Evolutionary conservation across 2,329 filamentous ascomycete genomes (phyloP).

Genomic region (Penicillium janthinellum): DNA sequence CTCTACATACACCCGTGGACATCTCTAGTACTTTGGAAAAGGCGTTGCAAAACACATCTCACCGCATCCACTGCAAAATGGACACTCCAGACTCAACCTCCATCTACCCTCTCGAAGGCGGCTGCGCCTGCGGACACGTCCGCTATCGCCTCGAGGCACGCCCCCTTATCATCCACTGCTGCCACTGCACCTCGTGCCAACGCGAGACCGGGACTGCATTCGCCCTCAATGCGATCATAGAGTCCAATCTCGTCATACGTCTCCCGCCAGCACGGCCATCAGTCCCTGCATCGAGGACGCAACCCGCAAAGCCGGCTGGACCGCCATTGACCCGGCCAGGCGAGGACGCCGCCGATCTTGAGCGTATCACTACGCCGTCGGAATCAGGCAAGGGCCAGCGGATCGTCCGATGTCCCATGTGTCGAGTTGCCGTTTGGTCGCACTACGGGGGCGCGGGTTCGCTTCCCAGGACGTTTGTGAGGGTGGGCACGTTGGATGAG

Average conservation of each 20-base stretch:
- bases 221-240: background rate
- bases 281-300: background rate
- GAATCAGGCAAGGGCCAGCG: background rate
- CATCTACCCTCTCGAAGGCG: background rate
- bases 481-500: background rate
- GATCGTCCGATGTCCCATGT: background rate
- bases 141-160: constrained; percentile 1
- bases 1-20: too few relatives aligned
- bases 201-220: background rate
- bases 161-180: background rate
- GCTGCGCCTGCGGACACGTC: background rate
- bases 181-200: constrained; percentile 3
- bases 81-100: background rate
- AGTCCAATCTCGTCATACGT: background rate
- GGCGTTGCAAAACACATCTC: too few relatives aligned
- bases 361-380: background rate
- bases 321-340: background rate
- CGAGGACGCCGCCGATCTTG: background rate
- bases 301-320: background rate
- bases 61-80: background rate
- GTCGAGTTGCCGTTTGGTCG: background rate
- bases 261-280: background rate
- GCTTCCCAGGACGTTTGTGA: background rate
- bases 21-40: too few relatives aligned
- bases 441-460: background rate